Percentiles rank a stretch among this genome's conserved stretches.
Evolutionary conservation across 2,329 filamentous ascomycete species (phyloP).

Genomic region (Volutella citrinella): DNA sequence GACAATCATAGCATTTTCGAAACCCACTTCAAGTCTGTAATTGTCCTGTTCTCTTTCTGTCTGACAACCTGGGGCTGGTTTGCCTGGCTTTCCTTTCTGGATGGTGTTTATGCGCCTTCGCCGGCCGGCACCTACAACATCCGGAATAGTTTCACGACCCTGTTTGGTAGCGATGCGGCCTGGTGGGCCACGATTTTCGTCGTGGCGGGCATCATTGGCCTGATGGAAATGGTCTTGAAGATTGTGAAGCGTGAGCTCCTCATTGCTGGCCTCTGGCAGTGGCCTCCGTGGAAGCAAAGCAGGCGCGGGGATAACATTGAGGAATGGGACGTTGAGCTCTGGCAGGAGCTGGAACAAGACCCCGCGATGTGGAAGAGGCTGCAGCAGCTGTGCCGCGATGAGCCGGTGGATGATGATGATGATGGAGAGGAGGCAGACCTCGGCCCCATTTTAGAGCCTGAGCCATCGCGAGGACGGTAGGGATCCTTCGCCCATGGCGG

Average conservation of each 20-base stretch:
- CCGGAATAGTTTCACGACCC: slow-evolving; percentile 59
- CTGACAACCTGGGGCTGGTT: slow-evolving; percentile 66
- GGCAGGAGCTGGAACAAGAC: slow-evolving; percentile 58
- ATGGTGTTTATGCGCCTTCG: slow-evolving; percentile 53
- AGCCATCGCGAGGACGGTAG: too few species aligned
- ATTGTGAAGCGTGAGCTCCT: slow-evolving; percentile 44
- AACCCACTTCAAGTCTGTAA: slow-evolving; percentile 69
- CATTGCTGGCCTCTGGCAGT: slow-evolving; percentile 45
- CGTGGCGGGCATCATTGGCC: slow-evolving; percentile 55
- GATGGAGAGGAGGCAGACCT: slow-evolving; percentile 18
- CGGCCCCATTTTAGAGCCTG: too few species aligned
- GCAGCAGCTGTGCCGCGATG: slow-evolving; percentile 37
- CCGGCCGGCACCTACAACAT: slow-evolving; percentile 62
- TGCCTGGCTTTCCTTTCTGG: slow-evolving; percentile 72
- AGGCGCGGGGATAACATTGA: slow-evolving; percentile 37
- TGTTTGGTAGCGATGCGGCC: slow-evolving; percentile 64
- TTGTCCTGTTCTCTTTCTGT: slow-evolving; percentile 58
- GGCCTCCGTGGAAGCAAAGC: slow-evolving; percentile 40
- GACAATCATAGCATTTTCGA: slow-evolving; percentile 58
- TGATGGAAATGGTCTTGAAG: slow-evolving; percentile 64
- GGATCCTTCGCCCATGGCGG: too few species aligned
- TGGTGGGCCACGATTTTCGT: slow-evolving; percentile 76
- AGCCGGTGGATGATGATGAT: slow-evolving; percentile 23
- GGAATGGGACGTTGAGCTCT: slow-evolving; percentile 52
- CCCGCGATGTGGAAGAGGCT: slow-evolving; percentile 41